These are phyloP conservation scores for Chondrus crispus DNA, from an alignment of 23 red algal genomes.

Conservation along the genomic window DNA sequence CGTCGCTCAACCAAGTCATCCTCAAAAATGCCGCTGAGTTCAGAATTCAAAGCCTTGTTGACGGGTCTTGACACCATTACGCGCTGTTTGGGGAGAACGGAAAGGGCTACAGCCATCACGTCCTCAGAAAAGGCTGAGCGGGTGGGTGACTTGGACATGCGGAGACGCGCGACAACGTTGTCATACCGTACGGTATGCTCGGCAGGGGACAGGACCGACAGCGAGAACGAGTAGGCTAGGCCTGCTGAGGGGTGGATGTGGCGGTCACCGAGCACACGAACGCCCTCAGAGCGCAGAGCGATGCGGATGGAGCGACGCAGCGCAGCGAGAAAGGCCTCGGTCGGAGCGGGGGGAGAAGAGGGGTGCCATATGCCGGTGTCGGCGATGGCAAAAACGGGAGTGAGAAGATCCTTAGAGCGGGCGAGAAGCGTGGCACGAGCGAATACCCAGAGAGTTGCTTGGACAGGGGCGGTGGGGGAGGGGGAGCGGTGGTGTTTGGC, in stretches of 20 bases:
- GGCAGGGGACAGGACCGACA: neutral
- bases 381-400: slow-evolving; percentile 17
- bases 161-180: slow-evolving; percentile 6
- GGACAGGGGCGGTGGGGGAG: too few relatives aligned
- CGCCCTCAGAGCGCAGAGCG: slow-evolving; percentile 25
- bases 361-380: slow-evolving; percentile 1
- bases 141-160: too few relatives aligned
- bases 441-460: slow-evolving; percentile 44
- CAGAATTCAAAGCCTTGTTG: too few relatives aligned
- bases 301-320: slow-evolving; percentile 29
- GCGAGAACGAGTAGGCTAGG: slow-evolving; percentile 17
- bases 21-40: too few relatives aligned
- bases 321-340: slow-evolving; percentile 22
- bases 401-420: neutral
- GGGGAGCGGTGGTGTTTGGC: neutral
- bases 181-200: too few relatives aligned
- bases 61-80: too few relatives aligned
- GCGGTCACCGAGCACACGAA: neutral
- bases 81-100: too few relatives aligned
- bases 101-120: too few relatives aligned
- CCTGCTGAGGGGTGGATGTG: neutral
- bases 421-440: neutral
- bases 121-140: too few relatives aligned
- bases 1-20: too few relatives aligned
- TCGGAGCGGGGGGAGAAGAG: neutral